These are phyloP conservation scores for Scheffersomyces cryptocercus DNA, from an alignment of 1,139 yeast genomes.

Conservation along the genomic window DNA sequence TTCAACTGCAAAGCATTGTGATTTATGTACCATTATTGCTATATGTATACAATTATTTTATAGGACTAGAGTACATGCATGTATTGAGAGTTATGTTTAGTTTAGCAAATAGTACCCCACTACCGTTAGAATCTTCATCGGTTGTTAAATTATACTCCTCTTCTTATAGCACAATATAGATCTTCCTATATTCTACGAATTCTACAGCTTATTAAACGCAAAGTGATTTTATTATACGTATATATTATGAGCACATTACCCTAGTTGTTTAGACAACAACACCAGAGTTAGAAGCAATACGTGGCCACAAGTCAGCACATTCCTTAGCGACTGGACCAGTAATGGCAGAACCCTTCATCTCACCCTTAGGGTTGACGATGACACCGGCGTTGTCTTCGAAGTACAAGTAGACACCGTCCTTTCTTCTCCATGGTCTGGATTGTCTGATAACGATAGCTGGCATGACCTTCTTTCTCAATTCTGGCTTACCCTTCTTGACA, in stretches of 20 bases:
- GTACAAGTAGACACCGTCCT: conserved; percentile 99
- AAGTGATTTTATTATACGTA: neutral
- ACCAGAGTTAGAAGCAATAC: conserved; percentile 99
- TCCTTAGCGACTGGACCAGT: conserved; percentile 99
- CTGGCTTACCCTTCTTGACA: conserved; percentile 99
- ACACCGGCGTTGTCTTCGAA: conserved; percentile 99
- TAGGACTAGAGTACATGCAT: too few species aligned
- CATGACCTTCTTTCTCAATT: conserved; percentile 99
- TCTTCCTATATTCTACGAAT: too few species aligned
- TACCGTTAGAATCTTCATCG: too few species aligned
- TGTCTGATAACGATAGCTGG: conserved; percentile 99
- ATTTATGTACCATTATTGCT: too few species aligned
- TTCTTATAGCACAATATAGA: too few species aligned
- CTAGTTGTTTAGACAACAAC: conserved; percentile 79
- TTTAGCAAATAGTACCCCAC: too few species aligned
- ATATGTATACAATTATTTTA: too few species aligned
- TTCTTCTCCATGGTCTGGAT: conserved; percentile 99
- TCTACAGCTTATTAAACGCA: neutral
- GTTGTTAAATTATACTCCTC: too few species aligned
- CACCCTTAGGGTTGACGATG: conserved; percentile 99
- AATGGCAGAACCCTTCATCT: conserved; percentile 99
- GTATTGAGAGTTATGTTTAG: too few species aligned
- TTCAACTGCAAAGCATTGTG: too few species aligned
- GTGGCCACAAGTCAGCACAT: conserved; percentile 99
- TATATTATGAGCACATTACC: neutral